These are phyloP conservation scores for Apophysomyces ossiformis DNA, from an alignment of 371 early-diverging fungal species.

Conservation along the genomic window DNA sequence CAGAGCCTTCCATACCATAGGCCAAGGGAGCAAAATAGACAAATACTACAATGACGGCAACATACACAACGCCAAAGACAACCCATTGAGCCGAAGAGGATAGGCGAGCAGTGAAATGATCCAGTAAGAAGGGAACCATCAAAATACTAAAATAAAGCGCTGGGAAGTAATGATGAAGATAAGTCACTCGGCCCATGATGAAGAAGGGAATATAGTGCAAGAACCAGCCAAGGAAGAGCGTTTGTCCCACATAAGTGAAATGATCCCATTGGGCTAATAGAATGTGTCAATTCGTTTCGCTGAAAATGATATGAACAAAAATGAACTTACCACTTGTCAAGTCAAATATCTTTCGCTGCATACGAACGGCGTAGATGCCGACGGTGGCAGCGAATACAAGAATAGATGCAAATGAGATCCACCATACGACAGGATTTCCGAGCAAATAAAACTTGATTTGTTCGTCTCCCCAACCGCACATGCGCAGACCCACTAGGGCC, in stretches of 20 bases:
- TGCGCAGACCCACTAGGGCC: constrained; percentile 89
- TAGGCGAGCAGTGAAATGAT: constrained; percentile 59
- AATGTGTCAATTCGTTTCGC: background rate
- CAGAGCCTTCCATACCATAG: constrained; percentile 87
- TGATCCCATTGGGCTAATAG: constrained; percentile 71
- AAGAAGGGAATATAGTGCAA: constrained; percentile 98
- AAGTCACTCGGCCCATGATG: constrained; percentile 97
- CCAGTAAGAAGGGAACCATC: constrained; percentile 72
- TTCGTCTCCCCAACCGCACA: constrained; percentile 96
- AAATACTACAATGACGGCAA: constrained; percentile 60
- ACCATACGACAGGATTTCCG: constrained; percentile 98
- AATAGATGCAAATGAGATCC: constrained; percentile 79
- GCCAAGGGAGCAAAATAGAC: constrained; percentile 83
- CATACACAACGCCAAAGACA: constrained; percentile 54
- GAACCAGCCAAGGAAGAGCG: constrained; percentile 90
- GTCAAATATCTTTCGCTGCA: constrained; percentile 73
- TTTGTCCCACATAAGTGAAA: constrained; percentile 73
- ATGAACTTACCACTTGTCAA: constrained; percentile 46
- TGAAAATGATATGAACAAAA: too few species aligned
- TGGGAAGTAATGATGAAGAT: constrained; percentile 99
- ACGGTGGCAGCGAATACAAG: constrained; percentile 51
- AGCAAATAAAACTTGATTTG: constrained; percentile 93
- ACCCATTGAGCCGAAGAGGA: constrained; percentile 30
- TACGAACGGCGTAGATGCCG: constrained; percentile 66
- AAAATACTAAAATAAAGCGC: constrained; percentile 95